Conservation (phyloP, 169 alveolate species). For the Cryptosporidium xiaoi region DNA sequence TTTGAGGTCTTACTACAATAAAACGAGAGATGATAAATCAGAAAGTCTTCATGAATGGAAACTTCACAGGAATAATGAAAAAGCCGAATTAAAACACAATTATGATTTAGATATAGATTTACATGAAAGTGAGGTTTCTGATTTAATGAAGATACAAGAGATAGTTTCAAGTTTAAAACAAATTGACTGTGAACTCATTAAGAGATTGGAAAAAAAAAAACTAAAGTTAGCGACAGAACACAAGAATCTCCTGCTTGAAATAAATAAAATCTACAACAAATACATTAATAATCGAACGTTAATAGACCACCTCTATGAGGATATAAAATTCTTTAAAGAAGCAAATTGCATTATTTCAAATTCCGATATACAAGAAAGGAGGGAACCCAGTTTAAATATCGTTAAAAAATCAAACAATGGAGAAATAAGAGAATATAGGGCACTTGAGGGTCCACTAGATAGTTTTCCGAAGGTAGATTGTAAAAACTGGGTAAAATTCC, state of each 20-base stretch:
- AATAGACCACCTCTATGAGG: constrained; percentile 22
- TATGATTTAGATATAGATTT: constrained; percentile 5
- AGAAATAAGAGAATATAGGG: neutral
- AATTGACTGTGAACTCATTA: constrained; percentile 5
- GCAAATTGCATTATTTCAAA: constrained; percentile 9
- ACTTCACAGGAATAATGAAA: neutral
- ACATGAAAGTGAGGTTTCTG: constrained; percentile 6
- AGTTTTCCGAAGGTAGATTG: constrained; percentile 3
- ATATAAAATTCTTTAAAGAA: constrained; percentile 49
- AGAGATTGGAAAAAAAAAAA: constrained; percentile 23
- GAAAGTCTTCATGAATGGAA: neutral
- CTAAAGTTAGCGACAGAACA: constrained; percentile 27
- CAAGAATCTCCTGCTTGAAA: constrained; percentile 2
- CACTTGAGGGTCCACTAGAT: neutral
- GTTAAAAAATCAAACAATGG: neutral
- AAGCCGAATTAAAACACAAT: neutral
- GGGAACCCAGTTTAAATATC: neutral
- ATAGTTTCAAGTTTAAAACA: neutral
- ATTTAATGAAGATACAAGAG: neutral
- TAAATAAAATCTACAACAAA: neutral
- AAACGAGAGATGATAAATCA: neutral
- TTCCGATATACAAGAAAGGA: neutral
- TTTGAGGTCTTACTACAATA: neutral
- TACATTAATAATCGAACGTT: constrained; percentile 9
- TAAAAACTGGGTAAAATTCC: constrained; percentile 49